Percentiles rank a stretch among this genome's conserved stretches.
These are phyloP conservation scores for Oryza meridionalis DNA, from an alignment of 176 grass and related monocot species.

Conservation along the genomic window DNA sequence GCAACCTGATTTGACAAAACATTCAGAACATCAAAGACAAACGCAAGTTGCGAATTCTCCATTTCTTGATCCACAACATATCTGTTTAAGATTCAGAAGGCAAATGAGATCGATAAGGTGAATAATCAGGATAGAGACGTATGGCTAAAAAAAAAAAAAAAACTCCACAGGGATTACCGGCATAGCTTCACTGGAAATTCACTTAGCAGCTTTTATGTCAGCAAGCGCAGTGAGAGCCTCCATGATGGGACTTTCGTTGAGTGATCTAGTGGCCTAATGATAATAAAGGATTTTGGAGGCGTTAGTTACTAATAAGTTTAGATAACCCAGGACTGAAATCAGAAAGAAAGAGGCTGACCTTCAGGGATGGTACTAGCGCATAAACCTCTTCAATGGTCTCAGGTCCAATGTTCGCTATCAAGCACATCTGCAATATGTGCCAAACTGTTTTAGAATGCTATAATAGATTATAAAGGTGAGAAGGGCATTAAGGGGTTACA, in stretches of 20 bases:
- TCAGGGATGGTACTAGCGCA: conserved; percentile 89
- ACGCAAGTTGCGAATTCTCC: neutral
- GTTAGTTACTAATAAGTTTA: conserved; percentile 14
- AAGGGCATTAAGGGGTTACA: conserved; percentile 24
- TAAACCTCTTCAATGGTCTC: conserved; percentile 89
- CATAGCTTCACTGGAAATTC: conserved; percentile 33
- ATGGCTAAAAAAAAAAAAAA: neutral
- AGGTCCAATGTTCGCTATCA: conserved; percentile 86
- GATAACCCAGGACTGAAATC: conserved; percentile 19
- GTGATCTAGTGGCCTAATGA: conserved; percentile 55
- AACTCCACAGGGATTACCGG: conserved; percentile 21
- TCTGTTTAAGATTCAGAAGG: conserved; percentile 3
- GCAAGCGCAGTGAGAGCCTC: conserved; percentile 59
- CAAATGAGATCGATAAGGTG: neutral
- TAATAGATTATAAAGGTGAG: conserved; percentile 9
- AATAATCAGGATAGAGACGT: neutral
- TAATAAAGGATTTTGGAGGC: conserved; percentile 16
- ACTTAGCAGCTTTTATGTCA: conserved; percentile 61
- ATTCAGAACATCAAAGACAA: neutral
- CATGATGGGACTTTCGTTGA: conserved; percentile 64
- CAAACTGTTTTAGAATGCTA: conserved; percentile 19
- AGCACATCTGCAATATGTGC: conserved; percentile 62
- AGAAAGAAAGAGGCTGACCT: conserved; percentile 58
- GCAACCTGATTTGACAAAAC: neutral
- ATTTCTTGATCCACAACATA: conserved; percentile 26